A percentile compares a stretch with the other conserved stretches of the same genome.
Conservation (phyloP, 306 rosid genomes). For the Oemleria cerasiformis region DNA sequence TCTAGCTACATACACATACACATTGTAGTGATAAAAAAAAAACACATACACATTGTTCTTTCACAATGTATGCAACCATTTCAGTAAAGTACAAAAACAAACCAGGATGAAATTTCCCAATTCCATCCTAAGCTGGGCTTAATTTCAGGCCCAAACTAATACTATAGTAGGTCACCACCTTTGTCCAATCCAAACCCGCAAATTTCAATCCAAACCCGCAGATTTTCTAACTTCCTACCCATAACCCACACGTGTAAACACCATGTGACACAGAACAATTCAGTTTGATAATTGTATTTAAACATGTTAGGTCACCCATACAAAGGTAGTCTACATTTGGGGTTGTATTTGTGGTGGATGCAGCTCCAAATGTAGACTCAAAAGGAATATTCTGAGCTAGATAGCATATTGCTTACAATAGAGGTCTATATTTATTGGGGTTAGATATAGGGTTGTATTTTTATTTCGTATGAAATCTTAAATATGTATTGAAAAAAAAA, state of each 20-base stretch:
- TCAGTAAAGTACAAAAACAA: not conserved
- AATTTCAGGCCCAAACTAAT: not conserved
- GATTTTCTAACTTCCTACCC: not conserved
- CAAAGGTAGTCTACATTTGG: not conserved
- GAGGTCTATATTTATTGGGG: no score
- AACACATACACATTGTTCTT: not conserved
- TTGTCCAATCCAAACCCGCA: not conserved
- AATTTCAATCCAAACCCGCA: no score
- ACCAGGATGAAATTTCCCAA: not conserved
- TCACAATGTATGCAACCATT: not conserved
- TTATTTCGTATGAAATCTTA: no score
- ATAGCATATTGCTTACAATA: no score
- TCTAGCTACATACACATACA: not conserved
- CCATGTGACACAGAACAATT: not conserved
- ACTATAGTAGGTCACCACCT: not conserved
- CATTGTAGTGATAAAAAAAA: not conserved
- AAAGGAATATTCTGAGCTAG: no score
- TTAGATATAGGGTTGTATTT: no score
- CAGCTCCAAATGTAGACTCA: no score
- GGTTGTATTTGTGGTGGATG: no score
- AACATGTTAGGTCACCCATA: not conserved
- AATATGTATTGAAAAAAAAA: no score
- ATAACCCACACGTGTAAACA: not conserved
- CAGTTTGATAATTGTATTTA: no score
- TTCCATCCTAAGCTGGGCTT: not conserved